phyloP scores from a whole-genome alignment of 2,329 filamentous ascomycete species.

The Beauveria bassiana region DNA sequence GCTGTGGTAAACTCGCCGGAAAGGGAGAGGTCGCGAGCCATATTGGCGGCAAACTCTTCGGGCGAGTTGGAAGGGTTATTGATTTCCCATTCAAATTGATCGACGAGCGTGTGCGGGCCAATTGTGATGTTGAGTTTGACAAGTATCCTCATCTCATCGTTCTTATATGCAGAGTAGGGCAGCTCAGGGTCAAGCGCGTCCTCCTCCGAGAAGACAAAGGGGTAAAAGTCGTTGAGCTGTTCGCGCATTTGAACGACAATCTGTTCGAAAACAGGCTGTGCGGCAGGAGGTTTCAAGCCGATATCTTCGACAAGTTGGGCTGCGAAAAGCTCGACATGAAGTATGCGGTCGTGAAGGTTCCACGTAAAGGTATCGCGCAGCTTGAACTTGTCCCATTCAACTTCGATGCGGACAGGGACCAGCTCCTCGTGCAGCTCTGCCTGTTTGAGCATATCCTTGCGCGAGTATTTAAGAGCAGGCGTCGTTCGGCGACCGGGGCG shows the following conservation, averaged over 20 bases:
- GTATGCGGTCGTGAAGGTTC: conserved; percentile 88
- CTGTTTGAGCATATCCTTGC: conserved; percentile 76
- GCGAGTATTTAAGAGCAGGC: conserved; percentile 61
- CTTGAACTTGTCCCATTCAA: conserved; percentile 93
- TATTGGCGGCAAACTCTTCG: conserved; percentile 84
- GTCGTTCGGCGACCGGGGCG: conserved; percentile 71
- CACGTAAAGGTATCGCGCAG: conserved; percentile 96
- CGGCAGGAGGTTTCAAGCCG: conserved; percentile 64
- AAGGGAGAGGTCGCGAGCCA: conserved; percentile 83
- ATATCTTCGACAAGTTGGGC: conserved; percentile 89
- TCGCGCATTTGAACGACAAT: conserved; percentile 68
- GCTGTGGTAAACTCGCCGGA: conserved; percentile 95
- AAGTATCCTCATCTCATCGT: conserved; percentile 95
- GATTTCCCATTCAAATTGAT: conserved; percentile 99
- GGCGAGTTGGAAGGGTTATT: conserved; percentile 91
- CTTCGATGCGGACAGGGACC: conserved; percentile 83
- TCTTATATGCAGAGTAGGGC: conserved; percentile 91
- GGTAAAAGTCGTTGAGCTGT: conserved; percentile 88
- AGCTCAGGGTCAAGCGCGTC: conserved; percentile 83
- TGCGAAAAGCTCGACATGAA: conserved; percentile 74
- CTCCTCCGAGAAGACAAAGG: conserved; percentile 82
- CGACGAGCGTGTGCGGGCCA: conserved; percentile 83
- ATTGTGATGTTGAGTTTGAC: conserved; percentile 98
- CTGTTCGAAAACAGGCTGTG: conserved; percentile 54
- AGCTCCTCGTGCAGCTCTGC: conserved; percentile 87